These are phyloP conservation scores for Penicillium longicatenatum DNA, from an alignment of 495 filamentous ascomycete species.

Conservation along the genomic window DNA sequence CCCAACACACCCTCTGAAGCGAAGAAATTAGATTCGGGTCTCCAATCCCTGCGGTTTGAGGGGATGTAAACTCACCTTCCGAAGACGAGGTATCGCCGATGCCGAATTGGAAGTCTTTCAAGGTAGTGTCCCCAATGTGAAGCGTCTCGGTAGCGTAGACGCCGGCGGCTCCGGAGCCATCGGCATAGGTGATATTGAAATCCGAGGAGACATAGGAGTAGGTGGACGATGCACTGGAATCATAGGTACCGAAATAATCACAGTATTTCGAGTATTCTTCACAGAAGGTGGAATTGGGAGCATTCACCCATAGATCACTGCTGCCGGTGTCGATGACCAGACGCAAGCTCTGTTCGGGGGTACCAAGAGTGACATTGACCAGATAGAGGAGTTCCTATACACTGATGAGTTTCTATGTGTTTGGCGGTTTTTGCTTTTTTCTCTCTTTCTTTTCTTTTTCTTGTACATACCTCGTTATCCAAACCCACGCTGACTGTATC, in stretches of 20 bases:
- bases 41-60: background rate
- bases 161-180: slow-evolving; percentile 76
- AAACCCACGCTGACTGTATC: slow-evolving; percentile 32
- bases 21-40: background rate
- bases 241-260: slow-evolving; percentile 62
- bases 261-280: slow-evolving; percentile 48
- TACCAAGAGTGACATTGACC: slow-evolving; percentile 71
- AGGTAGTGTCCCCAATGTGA: slow-evolving; percentile 59
- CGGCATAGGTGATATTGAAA: slow-evolving; percentile 93
- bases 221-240: slow-evolving; percentile 76
- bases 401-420: background rate
- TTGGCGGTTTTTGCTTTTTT: background rate
- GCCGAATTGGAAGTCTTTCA: slow-evolving; percentile 79
- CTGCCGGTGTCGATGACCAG: slow-evolving; percentile 82
- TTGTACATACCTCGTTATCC: slow-evolving; percentile 48
- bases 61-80: slow-evolving; percentile 26
- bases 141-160: slow-evolving; percentile 85
- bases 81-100: slow-evolving; percentile 77
- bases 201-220: slow-evolving; percentile 73
- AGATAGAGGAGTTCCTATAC: slow-evolving; percentile 60
- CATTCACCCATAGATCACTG: slow-evolving; percentile 89
- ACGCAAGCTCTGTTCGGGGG: slow-evolving; percentile 63
- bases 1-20: slow-evolving; percentile 83
- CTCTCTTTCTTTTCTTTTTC: background rate
- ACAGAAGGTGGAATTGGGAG: slow-evolving; percentile 64